phyloP scores from a whole-genome alignment of 306 rosid species.

The Glycine tomentella region DNA sequence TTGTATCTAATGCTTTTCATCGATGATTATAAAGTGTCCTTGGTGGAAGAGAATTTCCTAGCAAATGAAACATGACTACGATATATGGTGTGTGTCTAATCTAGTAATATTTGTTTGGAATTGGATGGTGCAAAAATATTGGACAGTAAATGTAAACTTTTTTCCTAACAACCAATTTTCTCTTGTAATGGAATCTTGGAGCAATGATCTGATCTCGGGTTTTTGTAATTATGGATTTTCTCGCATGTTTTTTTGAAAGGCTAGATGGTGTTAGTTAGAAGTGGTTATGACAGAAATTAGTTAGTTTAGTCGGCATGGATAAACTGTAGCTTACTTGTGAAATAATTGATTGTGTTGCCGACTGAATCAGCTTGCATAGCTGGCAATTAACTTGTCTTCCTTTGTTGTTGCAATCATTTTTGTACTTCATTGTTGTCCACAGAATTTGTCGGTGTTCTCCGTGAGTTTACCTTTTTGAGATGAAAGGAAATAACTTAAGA shows the following conservation, averaged over 20 bases:
- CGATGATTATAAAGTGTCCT: conserved; percentile 26
- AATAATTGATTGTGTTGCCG: not conserved
- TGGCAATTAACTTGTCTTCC: not conserved
- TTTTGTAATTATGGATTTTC: conserved; percentile 17
- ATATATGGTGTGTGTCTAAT: not conserved
- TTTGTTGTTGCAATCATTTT: conserved; percentile 10
- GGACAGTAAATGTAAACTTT: not conserved
- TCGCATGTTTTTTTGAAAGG: conserved; percentile 25
- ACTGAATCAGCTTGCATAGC: conserved; percentile 9
- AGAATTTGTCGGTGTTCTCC: conserved; percentile 25
- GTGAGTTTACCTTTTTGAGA: not conserved
- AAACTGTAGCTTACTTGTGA: not conserved
- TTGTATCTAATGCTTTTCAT: conserved; percentile 27
- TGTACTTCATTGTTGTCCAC: conserved; percentile 1
- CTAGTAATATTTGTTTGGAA: conserved; percentile 3
- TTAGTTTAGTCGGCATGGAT: not conserved
- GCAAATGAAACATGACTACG: conserved; percentile 34
- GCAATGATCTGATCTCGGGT: not conserved
- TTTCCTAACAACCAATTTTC: not conserved
- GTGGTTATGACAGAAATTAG: not conserved
- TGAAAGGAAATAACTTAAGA: not conserved
- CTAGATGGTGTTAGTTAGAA: conserved; percentile 8
- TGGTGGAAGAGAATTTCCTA: conserved; percentile 25
- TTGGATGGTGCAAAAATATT: not conserved
- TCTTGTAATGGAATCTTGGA: conserved; percentile 8